Conservation (phyloP, 176 grass and related monocot genomes). For the Triticum aestivum region IWGSC_CS_RefSeq_v2.1 NC_057800.1:455323033-455323532, state of each 20-base stretch:
- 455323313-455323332: not conserved
- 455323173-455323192: not conserved
- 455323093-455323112: not conserved
- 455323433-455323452: no score
- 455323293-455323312: not conserved
- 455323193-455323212: not conserved
- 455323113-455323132: not conserved
- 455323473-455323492: no score
- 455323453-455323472: no score
- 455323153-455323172: not conserved
- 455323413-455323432: not conserved
- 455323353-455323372: not conserved
- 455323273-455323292: not conserved
- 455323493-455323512: no score
- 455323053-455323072: slow-evolving; percentile 22
- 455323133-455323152: not conserved
- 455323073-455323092: slow-evolving; percentile 32
- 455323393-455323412: not conserved
- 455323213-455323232: not conserved
- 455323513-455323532: no score
- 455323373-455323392: not conserved
- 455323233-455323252: not conserved
- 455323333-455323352: not conserved
- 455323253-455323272: not conserved
- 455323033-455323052: not conserved